Percentiles rank a stretch among this genome's conserved stretches.
Conservation (phyloP, 345 rosid genomes). For the Turritis glabra region DNA sequence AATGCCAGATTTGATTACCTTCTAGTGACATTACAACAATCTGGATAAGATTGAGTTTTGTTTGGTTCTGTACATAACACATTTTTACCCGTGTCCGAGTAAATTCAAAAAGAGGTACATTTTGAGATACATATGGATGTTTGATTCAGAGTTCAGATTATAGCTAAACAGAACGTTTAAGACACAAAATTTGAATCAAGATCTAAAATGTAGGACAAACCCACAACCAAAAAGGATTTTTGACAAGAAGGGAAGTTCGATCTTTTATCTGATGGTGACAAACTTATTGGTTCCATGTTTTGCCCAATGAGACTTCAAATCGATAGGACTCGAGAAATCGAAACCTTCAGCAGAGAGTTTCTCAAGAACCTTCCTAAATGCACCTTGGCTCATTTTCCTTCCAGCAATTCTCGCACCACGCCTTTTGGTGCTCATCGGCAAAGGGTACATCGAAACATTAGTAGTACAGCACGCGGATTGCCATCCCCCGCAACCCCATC, state of each 20-base stretch:
- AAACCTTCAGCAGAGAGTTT: slow-evolving; percentile 88
- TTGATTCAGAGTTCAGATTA: slow-evolving; percentile 10
- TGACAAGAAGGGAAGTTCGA: background rate
- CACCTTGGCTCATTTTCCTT: slow-evolving; percentile 96
- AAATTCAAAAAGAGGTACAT: slow-evolving; percentile 24
- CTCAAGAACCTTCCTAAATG: slow-evolving; percentile 92
- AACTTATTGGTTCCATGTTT: slow-evolving; percentile 97
- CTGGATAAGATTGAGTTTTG: slow-evolving; percentile 19
- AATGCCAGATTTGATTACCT: slow-evolving; percentile 44
- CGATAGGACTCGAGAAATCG: slow-evolving; percentile 72
- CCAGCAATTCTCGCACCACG: slow-evolving; percentile 93
- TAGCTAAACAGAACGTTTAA: background rate
- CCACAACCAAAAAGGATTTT: background rate
- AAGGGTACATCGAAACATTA: slow-evolving; percentile 79
- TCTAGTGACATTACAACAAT: slow-evolving; percentile 30
- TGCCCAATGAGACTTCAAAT: slow-evolving; percentile 93
- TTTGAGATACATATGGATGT: slow-evolving; percentile 23
- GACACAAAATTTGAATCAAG: slow-evolving; percentile 1
- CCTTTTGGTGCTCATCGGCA: slow-evolving; percentile 88
- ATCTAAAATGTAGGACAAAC: background rate
- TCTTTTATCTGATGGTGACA: slow-evolving; percentile 77
- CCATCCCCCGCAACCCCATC: slow-evolving; percentile 99
- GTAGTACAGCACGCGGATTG: slow-evolving; percentile 95
- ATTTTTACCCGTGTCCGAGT: slow-evolving; percentile 26
- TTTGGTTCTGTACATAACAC: slow-evolving; percentile 40